Percentiles rank a stretch among this genome's conserved stretches.
phyloP scores from a whole-genome alignment of 257 asterid genomes.

The Galeopsis tetrahit region DNA sequence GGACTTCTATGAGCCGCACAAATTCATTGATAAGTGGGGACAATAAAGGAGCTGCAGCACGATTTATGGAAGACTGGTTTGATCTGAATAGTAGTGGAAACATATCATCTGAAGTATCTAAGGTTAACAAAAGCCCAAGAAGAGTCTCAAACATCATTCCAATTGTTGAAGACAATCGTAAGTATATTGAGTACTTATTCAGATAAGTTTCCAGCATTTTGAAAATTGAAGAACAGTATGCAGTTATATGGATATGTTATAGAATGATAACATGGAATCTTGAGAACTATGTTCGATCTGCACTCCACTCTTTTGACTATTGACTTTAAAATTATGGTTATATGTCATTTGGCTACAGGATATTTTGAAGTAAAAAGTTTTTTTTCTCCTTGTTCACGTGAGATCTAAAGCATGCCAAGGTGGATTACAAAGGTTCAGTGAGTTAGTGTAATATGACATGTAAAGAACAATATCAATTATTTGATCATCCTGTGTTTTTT shows the following conservation, averaged over 20 bases:
- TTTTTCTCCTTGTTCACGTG: not conserved
- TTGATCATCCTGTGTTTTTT: not conserved
- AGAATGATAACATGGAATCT: constrained; percentile 14
- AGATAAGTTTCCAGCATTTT: constrained; percentile 13
- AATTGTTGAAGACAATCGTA: constrained; percentile 59
- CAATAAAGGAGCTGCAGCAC: constrained; percentile 98
- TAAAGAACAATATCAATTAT: constrained; percentile 8
- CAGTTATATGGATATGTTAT: not conserved
- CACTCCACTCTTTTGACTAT: not conserved
- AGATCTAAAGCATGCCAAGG: constrained; percentile 16
- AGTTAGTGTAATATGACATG: not conserved
- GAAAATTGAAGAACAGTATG: constrained; percentile 8
- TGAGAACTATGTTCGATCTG: constrained; percentile 11
- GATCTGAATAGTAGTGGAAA: constrained; percentile 51
- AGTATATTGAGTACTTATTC: constrained; percentile 40
- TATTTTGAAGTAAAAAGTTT: not conserved
- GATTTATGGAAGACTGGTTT: constrained; percentile 99
- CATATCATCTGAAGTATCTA: constrained; percentile 33
- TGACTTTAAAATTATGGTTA: constrained; percentile 4
- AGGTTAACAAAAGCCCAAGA: constrained; percentile 50
- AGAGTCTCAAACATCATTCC: constrained; percentile 90
- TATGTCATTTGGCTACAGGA: not conserved
- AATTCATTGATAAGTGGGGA: constrained; percentile 96
- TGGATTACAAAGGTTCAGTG: not conserved
- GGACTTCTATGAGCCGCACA: constrained; percentile 98